Conservation (phyloP, 495 filamentous ascomycete species). For the Tetracladium marchalianum region DNA sequence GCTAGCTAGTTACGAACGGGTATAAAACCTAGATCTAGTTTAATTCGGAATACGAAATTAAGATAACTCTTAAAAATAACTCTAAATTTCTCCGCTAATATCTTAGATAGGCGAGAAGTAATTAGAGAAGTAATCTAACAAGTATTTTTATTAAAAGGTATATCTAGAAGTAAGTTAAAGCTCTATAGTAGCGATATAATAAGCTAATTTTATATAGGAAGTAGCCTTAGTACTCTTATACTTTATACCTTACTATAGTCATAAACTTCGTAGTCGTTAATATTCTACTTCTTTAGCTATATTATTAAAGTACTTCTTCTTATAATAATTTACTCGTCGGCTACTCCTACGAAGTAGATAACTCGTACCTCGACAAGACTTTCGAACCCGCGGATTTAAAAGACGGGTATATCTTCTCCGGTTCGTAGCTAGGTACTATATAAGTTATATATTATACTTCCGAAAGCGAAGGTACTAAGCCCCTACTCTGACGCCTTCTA, state of each 20-base stretch:
- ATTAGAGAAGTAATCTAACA: constrained; percentile 52
- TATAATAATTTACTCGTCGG: not conserved
- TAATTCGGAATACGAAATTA: constrained; percentile 42
- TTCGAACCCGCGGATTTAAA: too few species aligned
- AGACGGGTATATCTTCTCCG: too few species aligned
- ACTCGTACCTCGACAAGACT: too few species aligned
- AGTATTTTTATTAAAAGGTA: constrained; percentile 41
- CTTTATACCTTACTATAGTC: constrained; percentile 48
- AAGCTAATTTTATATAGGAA: constrained; percentile 21
- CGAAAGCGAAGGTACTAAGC: too few species aligned
- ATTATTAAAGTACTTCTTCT: constrained; percentile 8
- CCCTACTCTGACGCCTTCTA: too few species aligned
- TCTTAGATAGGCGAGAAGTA: constrained; percentile 54
- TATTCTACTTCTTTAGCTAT: constrained; percentile 29
- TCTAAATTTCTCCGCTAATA: constrained; percentile 50
- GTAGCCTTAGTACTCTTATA: constrained; percentile 52
- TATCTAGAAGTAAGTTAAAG: constrained; percentile 36
- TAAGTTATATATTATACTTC: too few species aligned
- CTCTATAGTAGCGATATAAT: not conserved
- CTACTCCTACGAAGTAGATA: too few species aligned
- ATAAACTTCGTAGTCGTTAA: constrained; percentile 50
- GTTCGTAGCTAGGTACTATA: too few species aligned
- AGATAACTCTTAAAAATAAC: constrained; percentile 47
- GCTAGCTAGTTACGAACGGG: constrained; percentile 51
- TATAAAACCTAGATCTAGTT: constrained; percentile 56